These are phyloP conservation scores for Talaromyces thailandensis DNA, from an alignment of 495 filamentous ascomycete genomes.

Conservation along the genomic window DNA sequence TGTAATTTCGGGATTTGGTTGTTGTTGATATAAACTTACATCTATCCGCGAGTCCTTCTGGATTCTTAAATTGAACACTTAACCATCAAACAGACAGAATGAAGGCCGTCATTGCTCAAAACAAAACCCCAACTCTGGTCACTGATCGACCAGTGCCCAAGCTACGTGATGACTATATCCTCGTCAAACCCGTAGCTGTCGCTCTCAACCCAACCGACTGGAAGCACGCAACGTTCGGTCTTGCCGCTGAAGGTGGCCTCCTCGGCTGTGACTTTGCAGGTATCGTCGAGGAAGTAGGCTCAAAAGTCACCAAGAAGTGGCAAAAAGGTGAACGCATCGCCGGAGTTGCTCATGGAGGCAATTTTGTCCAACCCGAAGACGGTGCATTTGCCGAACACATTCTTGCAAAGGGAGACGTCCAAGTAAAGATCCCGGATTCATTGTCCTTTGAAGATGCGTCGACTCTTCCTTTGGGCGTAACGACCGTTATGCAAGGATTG, in stretches of 20 bases:
- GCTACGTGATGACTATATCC: constrained; percentile 13
- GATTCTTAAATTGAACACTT: not conserved
- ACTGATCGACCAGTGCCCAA: constrained; percentile 10
- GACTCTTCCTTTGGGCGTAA: constrained; percentile 12
- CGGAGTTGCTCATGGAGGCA: constrained; percentile 7
- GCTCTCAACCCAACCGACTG: constrained; percentile 38
- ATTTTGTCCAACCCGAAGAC: constrained; percentile 4
- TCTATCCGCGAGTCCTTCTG: not conserved
- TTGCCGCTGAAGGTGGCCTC: not conserved
- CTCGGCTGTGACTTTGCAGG: constrained; percentile 39
- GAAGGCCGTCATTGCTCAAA: not conserved
- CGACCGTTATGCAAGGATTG: constrained; percentile 3
- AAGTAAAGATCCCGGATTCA: constrained; percentile 24
- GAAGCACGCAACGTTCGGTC: constrained; percentile 24
- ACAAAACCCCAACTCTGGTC: not conserved
- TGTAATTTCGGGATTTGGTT: not conserved
- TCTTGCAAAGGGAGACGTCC: constrained; percentile 11
- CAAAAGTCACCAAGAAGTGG: constrained; percentile 1
- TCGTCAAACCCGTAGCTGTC: constrained; percentile 26
- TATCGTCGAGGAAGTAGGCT: constrained; percentile 20
- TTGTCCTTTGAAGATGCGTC: constrained; percentile 22
- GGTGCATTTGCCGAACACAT: constrained; percentile 36
- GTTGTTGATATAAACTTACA: not conserved
- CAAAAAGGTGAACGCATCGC: constrained; percentile 2
- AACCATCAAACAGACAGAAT: not conserved